Evolutionary conservation across 805 yeast species (phyloP).

Genomic region (Wickerhamiella sorbophila): DNA sequence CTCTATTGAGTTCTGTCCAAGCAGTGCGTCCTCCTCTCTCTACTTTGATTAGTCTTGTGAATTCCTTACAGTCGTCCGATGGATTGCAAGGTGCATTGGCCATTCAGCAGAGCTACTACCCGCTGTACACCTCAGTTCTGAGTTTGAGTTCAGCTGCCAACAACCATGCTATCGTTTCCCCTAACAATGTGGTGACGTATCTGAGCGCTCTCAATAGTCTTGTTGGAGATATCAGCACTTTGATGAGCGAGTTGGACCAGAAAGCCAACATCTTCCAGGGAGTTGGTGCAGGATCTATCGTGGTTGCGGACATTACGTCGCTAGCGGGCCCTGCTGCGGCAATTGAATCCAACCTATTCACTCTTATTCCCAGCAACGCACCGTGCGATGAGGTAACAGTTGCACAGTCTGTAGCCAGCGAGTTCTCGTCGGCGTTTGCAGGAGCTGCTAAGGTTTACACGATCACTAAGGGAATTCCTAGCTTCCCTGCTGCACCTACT

Average conservation of each 20-base stretch:
- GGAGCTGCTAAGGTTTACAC: no score
- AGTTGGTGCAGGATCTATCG: conserved; percentile 16
- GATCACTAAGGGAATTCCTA: no score
- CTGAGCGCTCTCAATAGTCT: conserved; percentile 7
- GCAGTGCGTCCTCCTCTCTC: background rate
- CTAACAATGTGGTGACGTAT: conserved; percentile 8
- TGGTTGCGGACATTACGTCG: conserved; percentile 13
- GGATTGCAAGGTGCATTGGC: conserved; percentile 19
- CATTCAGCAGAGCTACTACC: conserved; percentile 13
- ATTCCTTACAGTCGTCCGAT: conserved; percentile 8
- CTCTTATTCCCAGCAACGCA: conserved; percentile 8
- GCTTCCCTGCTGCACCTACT: no score
- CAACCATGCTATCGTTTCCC: conserved; percentile 7
- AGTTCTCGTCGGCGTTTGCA: conserved; percentile 3
- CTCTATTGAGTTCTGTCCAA: background rate
- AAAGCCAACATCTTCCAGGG: conserved; percentile 14
- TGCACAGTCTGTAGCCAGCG: conserved; percentile 1
- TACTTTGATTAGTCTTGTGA: conserved; percentile 7
- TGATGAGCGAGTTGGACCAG: conserved; percentile 12
- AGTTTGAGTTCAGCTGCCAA: conserved; percentile 2
- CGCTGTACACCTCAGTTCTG: background rate
- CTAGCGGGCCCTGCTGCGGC: conserved; percentile 13
- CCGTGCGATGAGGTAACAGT: background rate
- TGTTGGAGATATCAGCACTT: conserved; percentile 6
- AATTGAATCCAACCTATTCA: conserved; percentile 8